phyloP scores from a whole-genome alignment of 805 yeast genomes.

The Torulaspora indica region DNA sequence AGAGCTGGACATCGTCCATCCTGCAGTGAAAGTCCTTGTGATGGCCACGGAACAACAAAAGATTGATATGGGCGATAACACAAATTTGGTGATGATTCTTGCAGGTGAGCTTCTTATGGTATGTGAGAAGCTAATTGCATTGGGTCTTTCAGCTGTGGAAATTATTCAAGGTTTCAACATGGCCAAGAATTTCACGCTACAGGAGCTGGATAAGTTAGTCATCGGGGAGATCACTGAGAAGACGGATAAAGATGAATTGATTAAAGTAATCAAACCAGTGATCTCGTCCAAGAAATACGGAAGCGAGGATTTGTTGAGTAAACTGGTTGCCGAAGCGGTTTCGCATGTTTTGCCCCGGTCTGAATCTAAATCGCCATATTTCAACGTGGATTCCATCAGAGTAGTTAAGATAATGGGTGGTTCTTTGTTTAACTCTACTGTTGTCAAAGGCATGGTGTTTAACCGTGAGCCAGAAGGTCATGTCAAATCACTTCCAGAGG shows the following conservation, averaged over 20 bases:
- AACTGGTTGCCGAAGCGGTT: conserved; percentile 80
- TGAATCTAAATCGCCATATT: conserved; percentile 37
- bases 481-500: conserved; percentile 53
- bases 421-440: conserved; percentile 64
- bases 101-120: conserved; percentile 89
- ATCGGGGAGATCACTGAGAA: conserved; percentile 51
- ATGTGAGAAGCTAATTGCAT: conserved; percentile 75
- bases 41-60: conserved; percentile 98
- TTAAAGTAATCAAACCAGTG: conserved; percentile 77
- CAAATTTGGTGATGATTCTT: conserved; percentile 83
- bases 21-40: conserved; percentile 91
- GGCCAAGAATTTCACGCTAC: conserved; percentile 72
- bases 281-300: conserved; percentile 93
- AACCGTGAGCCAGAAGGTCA: conserved; percentile 96
- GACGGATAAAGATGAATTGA: conserved; percentile 49
- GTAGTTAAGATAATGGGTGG: conserved; percentile 97
- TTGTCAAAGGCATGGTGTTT: conserved; percentile 96
- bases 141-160: conserved; percentile 89
- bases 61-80: conserved; percentile 94
- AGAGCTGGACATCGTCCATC: conserved; percentile 92
- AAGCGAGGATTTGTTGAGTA: conserved; percentile 68
- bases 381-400: conserved; percentile 90
- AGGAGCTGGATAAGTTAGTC: conserved; percentile 60
- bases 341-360: conserved; percentile 59
- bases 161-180: conserved; percentile 87